Percentiles rank a stretch among this genome's conserved stretches.
Conservation (phyloP, 2,329 filamentous ascomycete species). For the Colletotrichum salicis region DNA sequence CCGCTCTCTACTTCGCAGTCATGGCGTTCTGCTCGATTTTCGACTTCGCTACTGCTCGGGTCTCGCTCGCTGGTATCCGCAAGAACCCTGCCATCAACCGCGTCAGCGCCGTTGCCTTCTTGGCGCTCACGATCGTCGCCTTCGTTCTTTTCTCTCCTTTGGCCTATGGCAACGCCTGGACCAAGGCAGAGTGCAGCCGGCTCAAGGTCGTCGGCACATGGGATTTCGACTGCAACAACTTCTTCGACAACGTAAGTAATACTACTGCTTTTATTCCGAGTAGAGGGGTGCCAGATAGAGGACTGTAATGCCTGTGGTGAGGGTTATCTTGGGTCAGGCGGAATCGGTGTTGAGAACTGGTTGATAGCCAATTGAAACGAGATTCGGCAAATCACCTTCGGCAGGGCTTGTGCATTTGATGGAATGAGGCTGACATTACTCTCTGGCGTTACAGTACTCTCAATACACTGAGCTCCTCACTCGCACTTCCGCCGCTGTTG, state of each 20-base stretch:
- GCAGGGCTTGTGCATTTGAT: background rate
- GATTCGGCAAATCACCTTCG: slow-evolving; percentile 8
- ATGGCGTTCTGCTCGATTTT: slow-evolving; percentile 89
- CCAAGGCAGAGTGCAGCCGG: slow-evolving; percentile 83
- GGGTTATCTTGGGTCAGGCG: background rate
- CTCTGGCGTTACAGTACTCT: slow-evolving; percentile 32
- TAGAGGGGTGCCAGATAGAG: slow-evolving; percentile 46
- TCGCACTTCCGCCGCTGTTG: slow-evolving; percentile 14
- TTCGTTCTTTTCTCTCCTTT: slow-evolving; percentile 91
- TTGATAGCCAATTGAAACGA: slow-evolving; percentile 29
- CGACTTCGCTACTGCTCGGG: slow-evolving; percentile 83
- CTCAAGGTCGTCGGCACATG: slow-evolving; percentile 89
- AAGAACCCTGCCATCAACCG: slow-evolving; percentile 80
- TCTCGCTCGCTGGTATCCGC: slow-evolving; percentile 74
- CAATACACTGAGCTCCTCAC: slow-evolving; percentile 29
- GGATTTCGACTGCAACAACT: slow-evolving; percentile 99
- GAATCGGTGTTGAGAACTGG: background rate
- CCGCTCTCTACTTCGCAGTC: slow-evolving; percentile 93
- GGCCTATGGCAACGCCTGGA: slow-evolving; percentile 95
- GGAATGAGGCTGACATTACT: slow-evolving; percentile 10
- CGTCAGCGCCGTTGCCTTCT: slow-evolving; percentile 76
- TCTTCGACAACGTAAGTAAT: slow-evolving; percentile 82
- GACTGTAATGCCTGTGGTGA: slow-evolving; percentile 11
- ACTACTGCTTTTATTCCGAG: slow-evolving; percentile 47
- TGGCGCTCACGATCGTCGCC: slow-evolving; percentile 77